Conservation (phyloP, 208 protist genomes). For the Wallacemonas collosoma region DNA sequence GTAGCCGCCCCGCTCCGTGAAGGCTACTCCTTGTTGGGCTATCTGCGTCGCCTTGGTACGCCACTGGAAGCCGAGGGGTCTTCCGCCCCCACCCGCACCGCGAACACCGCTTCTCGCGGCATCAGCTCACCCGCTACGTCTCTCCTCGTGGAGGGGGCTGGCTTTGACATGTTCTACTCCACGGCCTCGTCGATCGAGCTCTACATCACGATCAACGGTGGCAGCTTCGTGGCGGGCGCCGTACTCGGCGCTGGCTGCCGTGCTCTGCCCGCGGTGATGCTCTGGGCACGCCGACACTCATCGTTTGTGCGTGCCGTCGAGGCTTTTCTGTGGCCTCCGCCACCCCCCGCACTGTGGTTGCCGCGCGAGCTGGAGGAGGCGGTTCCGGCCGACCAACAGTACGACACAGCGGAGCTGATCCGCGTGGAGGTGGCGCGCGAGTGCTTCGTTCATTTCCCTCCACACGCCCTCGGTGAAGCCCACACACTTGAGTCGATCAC, state of each 20-base stretch:
- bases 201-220: constrained; percentile 28
- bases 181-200: constrained; percentile 37
- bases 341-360: constrained; percentile 30
- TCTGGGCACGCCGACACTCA: constrained; percentile 13
- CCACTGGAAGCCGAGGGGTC: not conserved
- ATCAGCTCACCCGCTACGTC: too few relatives aligned
- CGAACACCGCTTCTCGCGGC: not conserved
- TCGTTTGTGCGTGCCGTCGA: constrained; percentile 20
- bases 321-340: constrained; percentile 25
- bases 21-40: constrained; percentile 1
- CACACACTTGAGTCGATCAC: not conserved
- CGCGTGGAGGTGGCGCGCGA: constrained; percentile 17
- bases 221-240: constrained; percentile 31
- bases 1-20: not conserved
- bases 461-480: not conserved
- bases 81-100: not conserved
- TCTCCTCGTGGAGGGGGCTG: not conserved
- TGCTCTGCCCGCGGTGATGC: constrained; percentile 7
- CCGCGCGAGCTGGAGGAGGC: constrained; percentile 24
- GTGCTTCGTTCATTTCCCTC: constrained; percentile 2
- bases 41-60: not conserved
- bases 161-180: constrained; percentile 25
- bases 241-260: constrained; percentile 25
- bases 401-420: constrained; percentile 21
- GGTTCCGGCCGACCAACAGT: constrained; percentile 10